Percentiles rank a stretch among this genome's conserved stretches.
These are phyloP conservation scores for Ceriops tagal DNA, from an alignment of 345 rosid species.

Conservation along the genomic window DNA sequence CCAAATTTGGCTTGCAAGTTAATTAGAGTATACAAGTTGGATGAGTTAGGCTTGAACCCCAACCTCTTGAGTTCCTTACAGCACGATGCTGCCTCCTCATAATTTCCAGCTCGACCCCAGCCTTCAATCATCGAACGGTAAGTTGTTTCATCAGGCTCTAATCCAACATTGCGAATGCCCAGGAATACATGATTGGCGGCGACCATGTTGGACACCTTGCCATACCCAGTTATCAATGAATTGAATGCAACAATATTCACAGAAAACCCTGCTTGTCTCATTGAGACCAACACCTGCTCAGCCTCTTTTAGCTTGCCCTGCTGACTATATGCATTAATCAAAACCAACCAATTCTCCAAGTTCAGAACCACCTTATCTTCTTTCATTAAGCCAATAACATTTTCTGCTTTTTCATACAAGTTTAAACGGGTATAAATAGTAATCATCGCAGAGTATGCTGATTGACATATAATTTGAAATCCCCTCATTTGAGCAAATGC, in stretches of 20 bases:
- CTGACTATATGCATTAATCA: constrained; percentile 81
- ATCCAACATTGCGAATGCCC: constrained; percentile 40
- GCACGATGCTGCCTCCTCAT: constrained; percentile 45
- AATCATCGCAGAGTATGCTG: constrained; percentile 89
- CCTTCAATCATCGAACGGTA: constrained; percentile 93
- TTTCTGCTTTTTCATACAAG: constrained; percentile 68
- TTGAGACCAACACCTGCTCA: constrained; percentile 47
- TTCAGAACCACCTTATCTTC: constrained; percentile 52
- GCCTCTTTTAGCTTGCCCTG: constrained; percentile 75
- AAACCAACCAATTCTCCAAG: constrained; percentile 76
- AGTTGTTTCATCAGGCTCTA: constrained; percentile 78
- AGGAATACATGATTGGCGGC: constrained; percentile 57
- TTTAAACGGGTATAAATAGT: constrained; percentile 75
- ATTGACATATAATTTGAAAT: constrained; percentile 57
- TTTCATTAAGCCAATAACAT: constrained; percentile 53
- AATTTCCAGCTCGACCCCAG: constrained; percentile 74
- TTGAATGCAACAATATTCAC: constrained; percentile 69
- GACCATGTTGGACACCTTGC: constrained; percentile 66
- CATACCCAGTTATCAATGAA: constrained; percentile 76
- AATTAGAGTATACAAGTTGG: constrained; percentile 75
- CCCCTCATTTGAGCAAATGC: constrained; percentile 64
- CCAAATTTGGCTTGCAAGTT: constrained; percentile 69
- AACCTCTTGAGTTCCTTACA: constrained; percentile 56
- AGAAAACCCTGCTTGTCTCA: constrained; percentile 53
- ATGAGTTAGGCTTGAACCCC: constrained; percentile 73